These are phyloP conservation scores for Agarophyton chilense DNA, from an alignment of 23 red algal genomes.

Conservation along the genomic window DNA sequence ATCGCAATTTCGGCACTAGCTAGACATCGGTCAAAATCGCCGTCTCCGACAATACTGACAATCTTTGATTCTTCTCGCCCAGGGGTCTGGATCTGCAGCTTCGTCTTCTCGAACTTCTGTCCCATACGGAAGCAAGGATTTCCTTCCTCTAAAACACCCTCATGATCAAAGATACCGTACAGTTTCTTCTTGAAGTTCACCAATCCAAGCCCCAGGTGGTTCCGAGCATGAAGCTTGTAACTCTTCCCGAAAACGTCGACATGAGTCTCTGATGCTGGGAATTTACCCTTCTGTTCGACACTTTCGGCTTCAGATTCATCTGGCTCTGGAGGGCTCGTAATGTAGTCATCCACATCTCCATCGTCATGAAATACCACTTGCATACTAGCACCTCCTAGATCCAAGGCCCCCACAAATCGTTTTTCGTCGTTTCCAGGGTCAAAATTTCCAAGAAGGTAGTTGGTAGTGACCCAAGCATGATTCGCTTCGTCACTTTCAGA, in stretches of 20 bases:
- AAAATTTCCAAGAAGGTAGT: constrained; percentile 65
- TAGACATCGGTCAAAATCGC: constrained; percentile 73
- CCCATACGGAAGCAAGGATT: constrained; percentile 82
- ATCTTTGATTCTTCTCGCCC: constrained; percentile 1
- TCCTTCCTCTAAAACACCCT: constrained; percentile 55
- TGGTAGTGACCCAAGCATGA: constrained; percentile 81
- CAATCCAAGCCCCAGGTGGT: constrained; percentile 67
- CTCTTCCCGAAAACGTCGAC: constrained; percentile 30
- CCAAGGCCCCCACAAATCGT: constrained; percentile 52
- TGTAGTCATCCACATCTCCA: constrained; percentile 29
- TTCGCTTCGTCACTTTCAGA: constrained; percentile 71
- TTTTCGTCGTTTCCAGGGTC: constrained; percentile 1
- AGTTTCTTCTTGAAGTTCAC: constrained; percentile 66
- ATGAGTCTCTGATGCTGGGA: constrained; percentile 5
- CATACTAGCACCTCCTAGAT: constrained; percentile 76
- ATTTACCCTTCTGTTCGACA: background rate
- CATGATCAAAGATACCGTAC: constrained; percentile 53
- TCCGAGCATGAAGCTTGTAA: constrained; percentile 58
- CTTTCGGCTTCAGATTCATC: background rate
- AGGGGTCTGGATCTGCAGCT: constrained; percentile 27
- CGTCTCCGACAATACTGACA: constrained; percentile 69
- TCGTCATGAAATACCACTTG: constrained; percentile 64
- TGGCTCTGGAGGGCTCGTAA: constrained; percentile 23
- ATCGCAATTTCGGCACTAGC: constrained; percentile 63
- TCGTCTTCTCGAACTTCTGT: background rate